Conservation (phyloP, 306 rosid genomes). For the Trifolium fragiferum region DNA sequence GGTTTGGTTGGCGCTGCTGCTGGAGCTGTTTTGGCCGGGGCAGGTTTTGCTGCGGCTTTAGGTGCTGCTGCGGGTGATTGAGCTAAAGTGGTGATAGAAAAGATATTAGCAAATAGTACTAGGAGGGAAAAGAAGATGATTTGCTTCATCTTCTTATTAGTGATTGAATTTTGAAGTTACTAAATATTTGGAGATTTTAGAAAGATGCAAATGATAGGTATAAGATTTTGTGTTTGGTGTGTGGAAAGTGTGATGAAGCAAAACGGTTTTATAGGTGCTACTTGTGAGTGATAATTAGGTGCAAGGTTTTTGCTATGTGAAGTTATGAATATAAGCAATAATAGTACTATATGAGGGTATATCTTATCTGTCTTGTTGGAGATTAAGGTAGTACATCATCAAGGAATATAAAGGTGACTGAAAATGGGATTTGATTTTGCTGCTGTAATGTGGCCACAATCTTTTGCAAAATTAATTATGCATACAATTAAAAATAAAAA, state of each 20-base stretch:
- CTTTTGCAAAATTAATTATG: constrained; percentile 12
- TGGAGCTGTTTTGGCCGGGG: constrained; percentile 31
- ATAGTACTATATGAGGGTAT: constrained; percentile 25
- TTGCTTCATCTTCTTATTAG: constrained; percentile 39
- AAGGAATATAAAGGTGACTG: constrained; percentile 23
- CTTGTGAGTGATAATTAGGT: constrained; percentile 38
- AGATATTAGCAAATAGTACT: constrained; percentile 12
- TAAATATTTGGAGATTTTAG: background rate
- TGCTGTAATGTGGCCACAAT: constrained; percentile 24
- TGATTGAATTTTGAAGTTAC: background rate
- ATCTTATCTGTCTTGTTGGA: constrained; percentile 22
- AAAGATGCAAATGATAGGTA: constrained; percentile 22
- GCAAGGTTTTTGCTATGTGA: constrained; percentile 37
- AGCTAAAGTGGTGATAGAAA: constrained; percentile 37
- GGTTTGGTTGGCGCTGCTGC: constrained; percentile 47
- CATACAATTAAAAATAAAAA: too few relatives aligned
- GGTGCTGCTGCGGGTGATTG: constrained; percentile 60
- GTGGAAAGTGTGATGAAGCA: constrained; percentile 5
- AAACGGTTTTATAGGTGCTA: constrained; percentile 42
- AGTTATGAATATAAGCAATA: constrained; percentile 32
- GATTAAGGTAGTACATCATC: constrained; percentile 43
- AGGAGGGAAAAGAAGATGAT: constrained; percentile 35
- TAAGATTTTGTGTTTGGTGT: constrained; percentile 33
- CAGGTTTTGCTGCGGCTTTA: constrained; percentile 41
- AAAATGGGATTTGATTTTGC: constrained; percentile 35